Conservation (phyloP, 2,329 filamentous ascomycete genomes). For the Fusarium musae region DNA sequence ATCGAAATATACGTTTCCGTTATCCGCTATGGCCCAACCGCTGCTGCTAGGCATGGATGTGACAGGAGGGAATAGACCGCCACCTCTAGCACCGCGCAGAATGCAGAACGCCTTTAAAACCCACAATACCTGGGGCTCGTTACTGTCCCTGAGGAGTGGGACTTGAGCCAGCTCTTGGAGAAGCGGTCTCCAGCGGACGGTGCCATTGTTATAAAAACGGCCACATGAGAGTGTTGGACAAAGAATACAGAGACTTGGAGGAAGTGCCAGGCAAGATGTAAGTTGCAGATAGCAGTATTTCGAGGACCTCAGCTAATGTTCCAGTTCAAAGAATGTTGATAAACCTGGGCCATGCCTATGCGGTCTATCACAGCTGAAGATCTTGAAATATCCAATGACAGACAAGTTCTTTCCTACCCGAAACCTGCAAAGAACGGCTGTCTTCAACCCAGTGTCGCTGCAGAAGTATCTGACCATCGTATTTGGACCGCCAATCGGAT, state of each 20-base stretch:
- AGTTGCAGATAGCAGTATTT: neutral
- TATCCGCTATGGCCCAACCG: constrained; percentile 93
- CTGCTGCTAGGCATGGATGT: constrained; percentile 73
- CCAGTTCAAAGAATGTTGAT: neutral
- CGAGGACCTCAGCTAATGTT: neutral
- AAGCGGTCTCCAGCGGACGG: constrained; percentile 78
- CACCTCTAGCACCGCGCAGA: constrained; percentile 53
- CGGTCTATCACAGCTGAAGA: neutral
- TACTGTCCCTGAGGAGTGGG: constrained; percentile 59
- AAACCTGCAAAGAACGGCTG: neutral
- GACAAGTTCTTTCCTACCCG: neutral
- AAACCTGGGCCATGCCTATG: neutral
- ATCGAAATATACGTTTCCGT: constrained; percentile 86
- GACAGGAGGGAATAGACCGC: constrained; percentile 65
- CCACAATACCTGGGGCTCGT: constrained; percentile 65
- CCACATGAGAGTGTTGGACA: constrained; percentile 83
- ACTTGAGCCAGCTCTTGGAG: constrained; percentile 67
- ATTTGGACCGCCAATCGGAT: neutral
- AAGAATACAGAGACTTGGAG: constrained; percentile 79
- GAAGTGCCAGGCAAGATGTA: constrained; percentile 81
- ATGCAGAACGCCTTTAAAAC: constrained; percentile 64
- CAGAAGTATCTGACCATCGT: neutral
- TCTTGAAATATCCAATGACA: neutral
- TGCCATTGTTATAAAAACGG: constrained; percentile 87
- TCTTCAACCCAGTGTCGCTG: neutral